Conservation (phyloP, 805 yeast species). For the Pichia occidentalis region DNA sequence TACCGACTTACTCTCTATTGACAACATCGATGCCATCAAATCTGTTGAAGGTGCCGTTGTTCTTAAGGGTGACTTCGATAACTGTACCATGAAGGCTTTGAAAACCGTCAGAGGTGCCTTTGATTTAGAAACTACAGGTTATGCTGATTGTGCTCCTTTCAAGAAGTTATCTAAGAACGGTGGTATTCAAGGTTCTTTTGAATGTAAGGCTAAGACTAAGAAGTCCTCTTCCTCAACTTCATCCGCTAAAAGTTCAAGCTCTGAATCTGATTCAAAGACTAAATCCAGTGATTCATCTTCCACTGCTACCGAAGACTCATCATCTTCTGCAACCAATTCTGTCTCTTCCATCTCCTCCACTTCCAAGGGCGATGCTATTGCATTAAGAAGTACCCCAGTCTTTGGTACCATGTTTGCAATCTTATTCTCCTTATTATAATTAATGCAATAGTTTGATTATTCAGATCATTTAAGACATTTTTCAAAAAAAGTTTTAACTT, state of each 20-base stretch:
- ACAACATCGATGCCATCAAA: conserved; percentile 67
- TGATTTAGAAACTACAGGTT: conserved; percentile 64
- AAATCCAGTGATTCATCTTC: conserved; percentile 20
- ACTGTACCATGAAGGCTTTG: conserved; percentile 70
- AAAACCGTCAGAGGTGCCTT: conserved; percentile 89
- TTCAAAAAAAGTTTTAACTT: not conserved
- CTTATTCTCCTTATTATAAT: conserved; percentile 45
- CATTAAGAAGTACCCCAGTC: conserved; percentile 33
- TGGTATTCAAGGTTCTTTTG: conserved; percentile 87
- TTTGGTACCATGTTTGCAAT: conserved; percentile 45
- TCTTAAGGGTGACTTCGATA: conserved; percentile 72
- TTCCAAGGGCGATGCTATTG: conserved; percentile 26
- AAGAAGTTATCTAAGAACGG: conserved; percentile 66
- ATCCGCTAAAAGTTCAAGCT: conserved; percentile 20
- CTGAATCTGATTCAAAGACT: conserved; percentile 23
- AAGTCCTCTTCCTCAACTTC: conserved; percentile 39
- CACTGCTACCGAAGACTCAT: too few species aligned
- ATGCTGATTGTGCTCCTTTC: conserved; percentile 77
- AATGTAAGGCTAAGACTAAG: conserved; percentile 58
- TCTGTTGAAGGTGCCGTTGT: conserved; percentile 85
- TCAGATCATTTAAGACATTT: too few species aligned
- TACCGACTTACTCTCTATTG: conserved; percentile 56
- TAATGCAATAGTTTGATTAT: not conserved
- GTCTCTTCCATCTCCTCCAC: conserved; percentile 20
- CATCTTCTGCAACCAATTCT: conserved; percentile 42